Conservation (phyloP, 768 basidiomycete species). For the Pholiota molesta region DNA sequence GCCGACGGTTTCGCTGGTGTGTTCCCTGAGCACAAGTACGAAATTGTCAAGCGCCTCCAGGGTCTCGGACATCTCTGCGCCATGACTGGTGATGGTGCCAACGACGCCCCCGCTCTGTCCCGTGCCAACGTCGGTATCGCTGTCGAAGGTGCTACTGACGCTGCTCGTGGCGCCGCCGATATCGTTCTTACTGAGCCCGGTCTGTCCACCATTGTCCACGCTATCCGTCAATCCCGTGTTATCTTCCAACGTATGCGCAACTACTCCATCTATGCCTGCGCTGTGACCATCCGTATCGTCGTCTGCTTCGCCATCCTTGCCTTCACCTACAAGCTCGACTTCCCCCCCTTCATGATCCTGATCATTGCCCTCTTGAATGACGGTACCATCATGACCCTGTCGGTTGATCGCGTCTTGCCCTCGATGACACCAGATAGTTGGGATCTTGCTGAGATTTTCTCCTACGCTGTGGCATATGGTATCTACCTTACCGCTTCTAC, state of each 20-base stretch:
- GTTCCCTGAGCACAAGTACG: slow-evolving; percentile 99
- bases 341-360: slow-evolving; percentile 99
- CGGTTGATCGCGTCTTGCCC: slow-evolving; percentile 93
- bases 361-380: slow-evolving; percentile 97
- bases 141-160: slow-evolving; percentile 98
- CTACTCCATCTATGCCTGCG: slow-evolving; percentile 96
- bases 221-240: slow-evolving; percentile 96
- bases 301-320: slow-evolving; percentile 96
- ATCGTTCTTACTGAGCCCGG: slow-evolving; percentile 98
- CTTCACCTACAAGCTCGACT: slow-evolving; percentile 96
- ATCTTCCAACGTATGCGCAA: slow-evolving; percentile 99
- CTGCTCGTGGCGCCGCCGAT: slow-evolving; percentile 97
- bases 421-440: slow-evolving; percentile 92
- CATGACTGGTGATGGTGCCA: slow-evolving; percentile 99
- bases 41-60: slow-evolving; percentile 98
- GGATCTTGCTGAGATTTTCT: slow-evolving; percentile 96
- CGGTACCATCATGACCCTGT: slow-evolving; percentile 98
- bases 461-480: slow-evolving; percentile 94
- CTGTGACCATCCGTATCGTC: slow-evolving; percentile 98
- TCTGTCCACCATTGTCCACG: slow-evolving; percentile 98
- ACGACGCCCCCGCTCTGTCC: slow-evolving; percentile 96
- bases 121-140: slow-evolving; percentile 99
- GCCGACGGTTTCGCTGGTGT: slow-evolving; percentile 99
- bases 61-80: slow-evolving; percentile 95
- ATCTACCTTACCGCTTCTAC: slow-evolving; percentile 92